These are phyloP conservation scores for Paramecium tetraurelia DNA, from an alignment of 73 alveolate genomes.

Conservation along the genomic window DNA sequence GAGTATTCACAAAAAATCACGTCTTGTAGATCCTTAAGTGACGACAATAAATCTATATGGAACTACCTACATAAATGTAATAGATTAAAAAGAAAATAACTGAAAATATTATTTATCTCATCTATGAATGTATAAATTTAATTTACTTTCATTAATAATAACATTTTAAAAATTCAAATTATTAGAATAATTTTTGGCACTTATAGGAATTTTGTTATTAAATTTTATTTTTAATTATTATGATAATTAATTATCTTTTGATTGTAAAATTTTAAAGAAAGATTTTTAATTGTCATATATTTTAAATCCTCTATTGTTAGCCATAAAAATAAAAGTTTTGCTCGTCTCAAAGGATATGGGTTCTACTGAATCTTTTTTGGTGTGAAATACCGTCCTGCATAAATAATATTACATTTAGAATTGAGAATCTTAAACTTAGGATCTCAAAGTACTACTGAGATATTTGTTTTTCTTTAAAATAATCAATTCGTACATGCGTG, in stretches of 20 bases:
- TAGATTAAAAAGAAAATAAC: conserved; percentile 17
- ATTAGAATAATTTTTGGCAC: background rate
- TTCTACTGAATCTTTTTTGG: too few relatives aligned
- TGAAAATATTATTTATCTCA: background rate
- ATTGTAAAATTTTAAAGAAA: background rate
- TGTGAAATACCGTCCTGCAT: too few relatives aligned
- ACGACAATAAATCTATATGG: conserved; percentile 32
- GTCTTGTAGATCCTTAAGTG: background rate
- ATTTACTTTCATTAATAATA: background rate
- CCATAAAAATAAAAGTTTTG: background rate
- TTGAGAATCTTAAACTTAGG: too few relatives aligned
- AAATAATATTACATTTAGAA: too few relatives aligned
- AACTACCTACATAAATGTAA: conserved; percentile 4
- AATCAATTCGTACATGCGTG: too few relatives aligned
- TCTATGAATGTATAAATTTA: background rate
- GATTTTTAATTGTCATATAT: too few relatives aligned
- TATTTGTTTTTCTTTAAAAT: too few relatives aligned
- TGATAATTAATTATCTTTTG: background rate
- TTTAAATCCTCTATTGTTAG: background rate
- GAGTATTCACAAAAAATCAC: background rate
- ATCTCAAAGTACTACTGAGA: background rate
- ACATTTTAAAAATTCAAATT: background rate
- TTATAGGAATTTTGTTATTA: background rate
- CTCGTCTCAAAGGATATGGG: background rate
- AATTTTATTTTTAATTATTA: too few relatives aligned